Percentiles rank a stretch among this genome's conserved stretches.
These are phyloP conservation scores for Wallacemonas collosoma DNA, from an alignment of 208 protist genomes.

Conservation along the genomic window DNA sequence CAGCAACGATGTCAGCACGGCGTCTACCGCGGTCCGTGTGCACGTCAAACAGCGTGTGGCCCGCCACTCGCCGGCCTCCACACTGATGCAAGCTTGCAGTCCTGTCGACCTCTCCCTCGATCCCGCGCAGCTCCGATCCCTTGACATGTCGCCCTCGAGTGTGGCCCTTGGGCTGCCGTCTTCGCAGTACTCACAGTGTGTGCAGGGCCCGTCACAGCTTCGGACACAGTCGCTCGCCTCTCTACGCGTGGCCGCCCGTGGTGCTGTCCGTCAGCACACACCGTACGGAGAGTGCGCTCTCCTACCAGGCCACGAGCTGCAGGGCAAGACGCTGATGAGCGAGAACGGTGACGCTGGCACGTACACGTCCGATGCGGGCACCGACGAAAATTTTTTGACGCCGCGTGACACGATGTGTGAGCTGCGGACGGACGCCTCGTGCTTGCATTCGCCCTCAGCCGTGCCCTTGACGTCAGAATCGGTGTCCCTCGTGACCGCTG, in stretches of 20 bases:
- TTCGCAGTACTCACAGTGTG: not conserved
- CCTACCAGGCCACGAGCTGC: not conserved
- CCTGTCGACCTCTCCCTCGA: conserved; percentile 6
- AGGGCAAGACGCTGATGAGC: conserved; percentile 2
- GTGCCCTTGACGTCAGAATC: conserved; percentile 10
- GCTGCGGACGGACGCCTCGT: conserved; percentile 3
- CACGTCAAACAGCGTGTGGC: conserved; percentile 9
- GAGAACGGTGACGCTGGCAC: not conserved
- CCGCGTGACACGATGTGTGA: conserved; percentile 6
- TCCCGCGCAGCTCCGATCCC: conserved; percentile 9
- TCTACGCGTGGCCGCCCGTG: not conserved
- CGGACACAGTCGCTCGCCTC: not conserved
- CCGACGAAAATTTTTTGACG: conserved; percentile 12
- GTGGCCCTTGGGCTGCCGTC: not conserved
- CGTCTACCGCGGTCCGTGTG: conserved; percentile 1
- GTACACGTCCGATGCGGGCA: conserved; percentile 10
- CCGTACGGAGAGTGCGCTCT: not conserved
- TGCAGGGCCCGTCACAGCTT: not conserved
- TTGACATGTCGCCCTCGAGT: not conserved
- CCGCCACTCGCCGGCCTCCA: conserved; percentile 1
- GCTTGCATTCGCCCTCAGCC: conserved; percentile 6
- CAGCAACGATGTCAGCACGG: conserved; percentile 4
- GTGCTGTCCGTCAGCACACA: not conserved
- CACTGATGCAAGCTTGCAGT: conserved; percentile 8
- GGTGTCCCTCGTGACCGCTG: not conserved